Conservation (phyloP, 176 grass and related monocot species). For the Elaeis guineensis region DNA sequence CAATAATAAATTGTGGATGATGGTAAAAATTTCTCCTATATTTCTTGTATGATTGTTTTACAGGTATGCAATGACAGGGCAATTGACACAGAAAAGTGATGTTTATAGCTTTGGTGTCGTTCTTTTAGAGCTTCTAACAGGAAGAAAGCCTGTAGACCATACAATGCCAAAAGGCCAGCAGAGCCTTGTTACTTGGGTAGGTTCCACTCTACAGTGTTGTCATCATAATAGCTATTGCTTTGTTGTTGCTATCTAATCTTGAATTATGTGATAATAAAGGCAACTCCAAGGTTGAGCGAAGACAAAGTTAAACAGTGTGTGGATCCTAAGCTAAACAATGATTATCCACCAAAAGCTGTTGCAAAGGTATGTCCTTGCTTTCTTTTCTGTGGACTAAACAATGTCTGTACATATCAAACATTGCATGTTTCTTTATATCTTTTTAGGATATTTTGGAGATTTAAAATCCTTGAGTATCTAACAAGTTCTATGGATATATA, state of each 20-base stretch:
- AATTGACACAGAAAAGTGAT: slow-evolving; percentile 86
- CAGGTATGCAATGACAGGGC: slow-evolving; percentile 88
- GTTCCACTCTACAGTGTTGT: background rate
- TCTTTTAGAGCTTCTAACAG: slow-evolving; percentile 74
- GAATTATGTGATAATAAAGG: slow-evolving; percentile 14
- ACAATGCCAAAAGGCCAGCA: slow-evolving; percentile 97
- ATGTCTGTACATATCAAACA: too few species aligned
- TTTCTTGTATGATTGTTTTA: background rate
- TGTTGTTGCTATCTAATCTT: background rate
- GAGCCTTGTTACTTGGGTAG: slow-evolving; percentile 95
- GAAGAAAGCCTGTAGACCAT: slow-evolving; percentile 93
- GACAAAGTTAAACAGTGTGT: slow-evolving; percentile 97
- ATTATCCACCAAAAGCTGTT: slow-evolving; percentile 86
- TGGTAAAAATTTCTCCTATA: background rate
- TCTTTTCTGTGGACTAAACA: too few species aligned
- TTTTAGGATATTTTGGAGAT: too few species aligned
- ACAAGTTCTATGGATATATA: too few species aligned
- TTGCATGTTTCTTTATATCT: too few species aligned
- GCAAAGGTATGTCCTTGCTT: slow-evolving; percentile 45
- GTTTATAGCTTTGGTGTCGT: slow-evolving; percentile 89
- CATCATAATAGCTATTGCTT: background rate
- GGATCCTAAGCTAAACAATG: slow-evolving; percentile 66
- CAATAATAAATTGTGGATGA: too few species aligned
- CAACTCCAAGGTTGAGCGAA: slow-evolving; percentile 89
- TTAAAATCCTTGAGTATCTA: too few species aligned